Evolutionary conservation across 805 yeast genomes (phyloP).

Genomic region (Hermanozyma aechmeae): DNA sequence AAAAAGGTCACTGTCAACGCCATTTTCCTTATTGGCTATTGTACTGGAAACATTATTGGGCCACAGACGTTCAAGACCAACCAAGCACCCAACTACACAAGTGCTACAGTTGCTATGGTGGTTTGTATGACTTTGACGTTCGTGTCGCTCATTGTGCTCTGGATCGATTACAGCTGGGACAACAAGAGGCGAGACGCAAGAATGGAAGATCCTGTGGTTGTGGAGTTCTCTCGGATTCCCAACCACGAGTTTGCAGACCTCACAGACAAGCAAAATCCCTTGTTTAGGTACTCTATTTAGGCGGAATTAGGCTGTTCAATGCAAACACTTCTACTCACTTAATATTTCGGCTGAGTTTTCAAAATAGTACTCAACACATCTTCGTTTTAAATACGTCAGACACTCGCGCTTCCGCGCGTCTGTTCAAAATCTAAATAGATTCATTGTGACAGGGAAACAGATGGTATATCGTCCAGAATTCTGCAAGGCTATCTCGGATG

Average conservation of each 20-base stretch:
- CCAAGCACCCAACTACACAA: slow-evolving; percentile 36
- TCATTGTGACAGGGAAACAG: too few species aligned
- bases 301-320: background rate
- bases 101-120: slow-evolving; percentile 33
- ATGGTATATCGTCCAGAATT: too few species aligned
- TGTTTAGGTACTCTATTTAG: background rate
- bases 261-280: background rate
- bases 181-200: background rate
- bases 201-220: background rate
- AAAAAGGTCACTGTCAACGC: slow-evolving; percentile 43
- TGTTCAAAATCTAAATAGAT: too few species aligned
- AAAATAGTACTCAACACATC: too few species aligned
- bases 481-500: too few species aligned
- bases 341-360: too few species aligned
- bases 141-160: background rate
- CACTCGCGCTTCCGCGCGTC: too few species aligned
- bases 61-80: slow-evolving; percentile 39
- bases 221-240: background rate
- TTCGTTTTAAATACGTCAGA: too few species aligned
- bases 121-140: slow-evolving; percentile 10
- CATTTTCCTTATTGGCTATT: slow-evolving; percentile 36
- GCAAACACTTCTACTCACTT: too few species aligned
- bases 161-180: background rate
- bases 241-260: background rate
- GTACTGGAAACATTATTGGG: slow-evolving; percentile 48